Evolutionary conservation across 345 rosid species (phyloP), one percentile per base, ranked within the genome.

Genomic region (Citropsis articulata): DNA sequence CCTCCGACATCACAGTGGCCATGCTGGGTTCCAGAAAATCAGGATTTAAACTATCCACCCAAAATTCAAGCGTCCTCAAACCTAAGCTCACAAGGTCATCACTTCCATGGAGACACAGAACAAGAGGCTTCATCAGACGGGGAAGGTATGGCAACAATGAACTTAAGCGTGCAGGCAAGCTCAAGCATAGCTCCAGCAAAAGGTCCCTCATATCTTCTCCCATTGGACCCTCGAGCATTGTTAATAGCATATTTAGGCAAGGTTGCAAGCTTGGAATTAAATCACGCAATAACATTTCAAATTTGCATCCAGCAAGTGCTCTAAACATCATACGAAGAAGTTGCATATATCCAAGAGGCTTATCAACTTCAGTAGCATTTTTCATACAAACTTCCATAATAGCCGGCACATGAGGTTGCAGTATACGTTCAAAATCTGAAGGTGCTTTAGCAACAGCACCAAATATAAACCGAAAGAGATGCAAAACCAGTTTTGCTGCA

Each of bases 1-100:
- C 97, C 86, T 94, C 98, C 2, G 98, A 92, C 97, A 92, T 94
- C 74, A 96, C 97, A 86, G 88, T 96, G 14, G 97, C 98, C 98
- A 96, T 94, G 80, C 95, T 94, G 50, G 99, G 97, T 84, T 96
- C 99, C 84, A 96, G 78, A 85, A 94, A 96, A 82, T 94, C 99
- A 65, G 99, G 99, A 90, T 96, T 96, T 76, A 96, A 88, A 83
- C 98, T 96, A 80, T 94, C 99, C n/a, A 96, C 98, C 99, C 99
- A 96, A 84, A 96, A 96, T 83, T 96, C 99, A 60, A 96, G 94
- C 63, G 98, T 96, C 81, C 97, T 92, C 84, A 96, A 86, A 63
- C 98, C 95, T 76, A 94, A 82, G 80, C 91, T 87, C 80, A 96
- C 94, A 78, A 96, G 91, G 38, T 92, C 99, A 91, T 92, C 93